Percentiles rank a stretch among this genome's conserved stretches.
These are phyloP conservation scores for Cetradonia linearis DNA, from an alignment of 495 filamentous ascomycete genomes.

Conservation along the genomic window DNA sequence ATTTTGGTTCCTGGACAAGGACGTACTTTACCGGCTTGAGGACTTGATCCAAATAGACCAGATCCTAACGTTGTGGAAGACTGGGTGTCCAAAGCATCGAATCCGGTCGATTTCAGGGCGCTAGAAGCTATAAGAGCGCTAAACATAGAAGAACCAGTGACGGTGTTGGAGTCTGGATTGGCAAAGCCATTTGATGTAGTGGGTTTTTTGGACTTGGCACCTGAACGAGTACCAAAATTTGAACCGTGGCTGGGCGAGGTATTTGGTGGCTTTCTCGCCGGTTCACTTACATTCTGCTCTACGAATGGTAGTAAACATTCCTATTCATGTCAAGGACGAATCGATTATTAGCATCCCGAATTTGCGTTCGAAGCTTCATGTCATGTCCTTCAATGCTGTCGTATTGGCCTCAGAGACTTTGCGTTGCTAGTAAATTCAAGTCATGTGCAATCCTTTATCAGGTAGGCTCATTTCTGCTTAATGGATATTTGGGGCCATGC, in stretches of 20 bases:
- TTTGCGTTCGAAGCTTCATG: constrained; percentile 8
- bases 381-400: not conserved
- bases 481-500: not conserved
- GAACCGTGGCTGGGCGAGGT: too few relatives aligned
- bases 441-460: constrained; percentile 13
- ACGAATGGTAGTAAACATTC: constrained; percentile 12
- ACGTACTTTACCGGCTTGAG: not conserved
- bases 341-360: constrained; percentile 9
- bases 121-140: too few relatives aligned
- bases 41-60: not conserved
- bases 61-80: not conserved
- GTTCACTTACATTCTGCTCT: not conserved
- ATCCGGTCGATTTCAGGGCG: too few relatives aligned
- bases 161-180: too few relatives aligned
- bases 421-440: constrained; percentile 1
- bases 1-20: not conserved
- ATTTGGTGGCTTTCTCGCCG: not conserved
- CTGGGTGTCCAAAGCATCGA: too few relatives aligned
- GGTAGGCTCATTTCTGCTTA: constrained; percentile 12
- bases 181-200: too few relatives aligned
- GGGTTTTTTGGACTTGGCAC: too few relatives aligned
- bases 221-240: too few relatives aligned
- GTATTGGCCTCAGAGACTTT: constrained; percentile 14
- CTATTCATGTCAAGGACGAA: constrained; percentile 9
- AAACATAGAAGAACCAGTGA: too few relatives aligned